Evolutionary conservation across 1,139 yeast species (phyloP), one percentile per base, ranked within the genome.

Genomic region (Meyerozyma guilliermondii): DNA sequence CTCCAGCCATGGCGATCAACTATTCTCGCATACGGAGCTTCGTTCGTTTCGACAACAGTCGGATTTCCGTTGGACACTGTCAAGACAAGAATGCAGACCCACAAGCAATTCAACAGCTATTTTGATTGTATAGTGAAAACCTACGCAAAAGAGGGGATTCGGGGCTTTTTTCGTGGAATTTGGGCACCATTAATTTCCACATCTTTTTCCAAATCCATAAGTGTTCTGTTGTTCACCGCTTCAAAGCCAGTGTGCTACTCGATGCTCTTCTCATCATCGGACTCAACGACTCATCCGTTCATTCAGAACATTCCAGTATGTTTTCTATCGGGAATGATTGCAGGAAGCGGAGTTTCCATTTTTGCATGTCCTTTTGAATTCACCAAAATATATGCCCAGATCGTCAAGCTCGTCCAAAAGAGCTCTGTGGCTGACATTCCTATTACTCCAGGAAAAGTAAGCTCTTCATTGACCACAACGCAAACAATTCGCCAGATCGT

Each of bases 291-390:
- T 1, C 67, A 69, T 44, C 75, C 76, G 5, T 71, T 79, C 9
- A 23, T 77, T 8, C 66, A 73, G 42, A 83, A 79, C 55, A 68
- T 77, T n/a, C 92, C 88, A 0, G 79, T 82, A 1, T 78, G 89
- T 26, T 76, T 83, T 45, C 41, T 74, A 2, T 73, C 94, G 0
- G 96, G 95, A 1, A 63, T 75, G 6, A 50, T 78, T 1, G 80
- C 94, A 0, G 95, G 95, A 2, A 77, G 78, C 2, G 67, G 74
- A 1, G 81, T 84, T 11, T 75, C 89, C 2, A 41, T 78, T 5
- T 77, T 85, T 57, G 87, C 94, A 3, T 83, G 92, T 53, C 96
- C 96, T 0, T 87, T 87, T 58, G 96, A 87, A 59, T 80, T 86
- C 59, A 81, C 92, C 40, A 88, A 88, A 58, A 72, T 87, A 7